These are phyloP conservation scores for Triticum monococcum DNA, from an alignment of 176 grass and related monocot genomes.

Conservation along the genomic window DNA sequence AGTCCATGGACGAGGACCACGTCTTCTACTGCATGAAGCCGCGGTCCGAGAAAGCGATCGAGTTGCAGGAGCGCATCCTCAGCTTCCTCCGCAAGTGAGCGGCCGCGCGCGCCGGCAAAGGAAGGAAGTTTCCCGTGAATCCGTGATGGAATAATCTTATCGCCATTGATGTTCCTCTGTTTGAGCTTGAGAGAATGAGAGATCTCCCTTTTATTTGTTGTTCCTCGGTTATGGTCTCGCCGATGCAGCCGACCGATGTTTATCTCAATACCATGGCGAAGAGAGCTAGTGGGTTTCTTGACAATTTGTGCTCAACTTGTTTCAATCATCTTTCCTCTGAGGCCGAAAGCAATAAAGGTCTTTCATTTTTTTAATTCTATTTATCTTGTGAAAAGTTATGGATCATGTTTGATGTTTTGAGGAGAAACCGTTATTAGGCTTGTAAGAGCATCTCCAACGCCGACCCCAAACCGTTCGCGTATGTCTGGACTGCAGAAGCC, in stretches of 20 bases:
- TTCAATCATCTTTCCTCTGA: neutral
- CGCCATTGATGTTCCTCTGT: neutral
- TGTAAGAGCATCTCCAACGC: too few species aligned
- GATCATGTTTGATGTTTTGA: neutral
- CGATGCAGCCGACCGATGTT: neutral
- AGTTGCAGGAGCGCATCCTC: slow-evolving; percentile 47
- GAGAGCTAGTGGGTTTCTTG: neutral
- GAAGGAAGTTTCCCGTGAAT: neutral
- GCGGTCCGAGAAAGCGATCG: slow-evolving; percentile 30
- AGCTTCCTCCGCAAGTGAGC: slow-evolving; percentile 49
- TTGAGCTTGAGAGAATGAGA: neutral
- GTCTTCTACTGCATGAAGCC: slow-evolving; percentile 61
- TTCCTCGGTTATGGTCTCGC: neutral
- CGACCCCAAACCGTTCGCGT: too few species aligned
- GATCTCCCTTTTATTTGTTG: neutral
- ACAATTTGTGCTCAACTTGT: neutral
- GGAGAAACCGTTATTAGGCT: too few species aligned
- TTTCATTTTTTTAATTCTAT: neutral
- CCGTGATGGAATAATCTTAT: slow-evolving; percentile 20
- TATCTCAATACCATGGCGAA: neutral
- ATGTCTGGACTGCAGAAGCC: too few species aligned
- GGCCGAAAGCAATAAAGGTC: neutral
- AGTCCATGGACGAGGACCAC: slow-evolving; percentile 56
- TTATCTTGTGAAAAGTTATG: neutral
- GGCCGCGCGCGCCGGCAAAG: neutral